Evolutionary conservation across 306 rosid species (phyloP).

Genomic region (Coriaria nepalensis): DNA sequence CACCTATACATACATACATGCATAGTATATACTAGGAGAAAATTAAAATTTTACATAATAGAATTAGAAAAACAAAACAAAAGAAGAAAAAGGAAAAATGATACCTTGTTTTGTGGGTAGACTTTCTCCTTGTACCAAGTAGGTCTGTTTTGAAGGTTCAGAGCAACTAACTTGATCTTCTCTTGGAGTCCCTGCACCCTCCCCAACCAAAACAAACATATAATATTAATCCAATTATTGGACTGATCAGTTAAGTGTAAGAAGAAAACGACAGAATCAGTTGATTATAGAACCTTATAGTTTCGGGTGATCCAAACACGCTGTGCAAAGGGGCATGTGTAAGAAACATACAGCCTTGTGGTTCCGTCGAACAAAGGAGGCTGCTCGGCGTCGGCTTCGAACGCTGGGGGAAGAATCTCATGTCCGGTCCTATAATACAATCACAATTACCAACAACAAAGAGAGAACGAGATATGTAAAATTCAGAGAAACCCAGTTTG

Average conservation of each 20-base stretch:
- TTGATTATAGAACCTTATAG: slow-evolving; percentile 34
- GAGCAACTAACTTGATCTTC: slow-evolving; percentile 52
- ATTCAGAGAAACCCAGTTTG: too few species aligned
- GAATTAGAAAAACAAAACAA: too few species aligned
- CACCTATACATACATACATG: slow-evolving; percentile 26
- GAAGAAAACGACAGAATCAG: too few species aligned
- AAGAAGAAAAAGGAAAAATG: too few species aligned
- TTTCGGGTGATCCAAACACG: slow-evolving; percentile 78
- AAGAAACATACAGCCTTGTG: slow-evolving; percentile 54
- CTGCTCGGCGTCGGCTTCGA: slow-evolving; percentile 44
- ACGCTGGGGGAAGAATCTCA: slow-evolving; percentile 27
- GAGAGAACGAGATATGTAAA: too few species aligned
- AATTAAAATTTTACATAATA: too few species aligned
- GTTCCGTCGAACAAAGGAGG: slow-evolving; percentile 84
- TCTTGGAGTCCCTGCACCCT: slow-evolving; percentile 52
- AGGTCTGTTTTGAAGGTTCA: slow-evolving; percentile 57
- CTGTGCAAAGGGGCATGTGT: slow-evolving; percentile 65
- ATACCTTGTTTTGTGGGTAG: slow-evolving; percentile 48
- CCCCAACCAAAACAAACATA: background rate
- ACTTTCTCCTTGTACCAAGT: slow-evolving; percentile 78
- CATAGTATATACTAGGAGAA: too few species aligned
- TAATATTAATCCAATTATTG: too few species aligned
- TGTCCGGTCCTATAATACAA: slow-evolving; percentile 15
- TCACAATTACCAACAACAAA: background rate
- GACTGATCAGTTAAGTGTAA: too few species aligned